Conservation (phyloP, 2,329 filamentous ascomycete species). For the Xylariomycetidae sp. region DNA sequence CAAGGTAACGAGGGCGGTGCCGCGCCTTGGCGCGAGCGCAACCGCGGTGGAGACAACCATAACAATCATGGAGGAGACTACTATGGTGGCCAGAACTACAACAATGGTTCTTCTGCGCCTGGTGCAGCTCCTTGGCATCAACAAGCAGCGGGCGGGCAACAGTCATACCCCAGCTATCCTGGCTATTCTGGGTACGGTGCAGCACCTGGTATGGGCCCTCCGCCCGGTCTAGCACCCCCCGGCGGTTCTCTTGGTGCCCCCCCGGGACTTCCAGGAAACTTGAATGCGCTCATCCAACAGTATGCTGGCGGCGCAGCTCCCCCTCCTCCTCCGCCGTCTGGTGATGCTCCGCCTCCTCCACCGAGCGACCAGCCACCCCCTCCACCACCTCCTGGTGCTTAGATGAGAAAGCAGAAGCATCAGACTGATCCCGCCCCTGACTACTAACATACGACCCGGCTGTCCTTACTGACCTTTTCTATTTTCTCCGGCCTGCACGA, state of each 20-base stretch:
- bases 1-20: constrained; percentile 44
- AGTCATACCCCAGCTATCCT: constrained; percentile 52
- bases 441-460: constrained; percentile 21
- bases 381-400: constrained; percentile 52
- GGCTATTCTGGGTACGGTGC: constrained; percentile 47
- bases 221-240: constrained; percentile 41
- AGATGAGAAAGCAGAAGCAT: constrained; percentile 18
- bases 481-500: too few relatives aligned
- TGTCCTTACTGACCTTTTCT: too few relatives aligned
- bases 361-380: constrained; percentile 57
- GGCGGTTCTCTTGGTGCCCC: constrained; percentile 48
- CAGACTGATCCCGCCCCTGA: constrained; percentile 8
- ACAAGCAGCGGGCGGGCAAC: constrained; percentile 48
- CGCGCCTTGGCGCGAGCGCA: constrained; percentile 61
- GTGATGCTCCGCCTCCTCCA: constrained; percentile 55
- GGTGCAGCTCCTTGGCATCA: constrained; percentile 59
- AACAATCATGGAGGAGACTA: constrained; percentile 11
- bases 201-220: constrained; percentile 46
- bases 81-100: constrained; percentile 28
- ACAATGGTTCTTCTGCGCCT: constrained; percentile 26
- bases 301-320: constrained; percentile 49
- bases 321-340: constrained; percentile 56
- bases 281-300: constrained; percentile 64
- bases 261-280: constrained; percentile 50
- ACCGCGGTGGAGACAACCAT: constrained; percentile 42